Base-by-base conservation (phyloP, 371 early-diverging fungal species). In the Mortierella sp. region DNA sequence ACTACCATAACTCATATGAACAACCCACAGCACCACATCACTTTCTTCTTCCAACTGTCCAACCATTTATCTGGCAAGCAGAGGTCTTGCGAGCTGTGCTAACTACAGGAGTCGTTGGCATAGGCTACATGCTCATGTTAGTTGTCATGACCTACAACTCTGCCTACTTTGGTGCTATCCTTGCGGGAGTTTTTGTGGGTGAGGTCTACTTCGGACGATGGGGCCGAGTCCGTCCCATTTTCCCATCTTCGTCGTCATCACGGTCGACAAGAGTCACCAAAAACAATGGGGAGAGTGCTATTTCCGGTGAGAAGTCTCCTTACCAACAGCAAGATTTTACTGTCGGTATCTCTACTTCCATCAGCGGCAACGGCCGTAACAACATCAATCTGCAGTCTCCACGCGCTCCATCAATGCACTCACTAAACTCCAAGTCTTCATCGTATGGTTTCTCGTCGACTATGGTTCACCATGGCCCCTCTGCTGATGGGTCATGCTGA, bases 121-220 rank as follows among this genome's bases (percentile, higher is more conserved):
- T 90, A 11, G 90, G 90, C 16, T 94, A 94, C 66, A 62, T 90
- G 43, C 87, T 94, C 60, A 95, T 95, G 95, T 79, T 95, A 76
- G 84, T 93, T n/a, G 88, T 91, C 60, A 95, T 95, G 95, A 93
- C 94, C 24, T 94, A 90, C 64, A 94, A 95, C 71, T 91, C 93
- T 3, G 93, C 91, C 18, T 88, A 89, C 66, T 90, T 94, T 66
- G 77, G 91, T 60, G 87, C 88, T 22, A 88, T 93, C 49, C 77
- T 93, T 14, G 72, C 75, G 3, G 95, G 95, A 11, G 78, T 93
- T 30, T 93, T 90, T 61, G 84, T 92, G 14, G 95, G 95, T 10
- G 87, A 89, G 65, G 83, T 92, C 73, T 77, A 89, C 3, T 94
- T 92, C 77, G 89, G 89, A 8, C 84, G 91, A 3, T 90, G 81